A percentile compares a stretch with the other conserved stretches of the same genome.
Evolutionary conservation across 2,329 filamentous ascomycete species (phyloP).

Genomic region (Penicillium sp.): DNA sequence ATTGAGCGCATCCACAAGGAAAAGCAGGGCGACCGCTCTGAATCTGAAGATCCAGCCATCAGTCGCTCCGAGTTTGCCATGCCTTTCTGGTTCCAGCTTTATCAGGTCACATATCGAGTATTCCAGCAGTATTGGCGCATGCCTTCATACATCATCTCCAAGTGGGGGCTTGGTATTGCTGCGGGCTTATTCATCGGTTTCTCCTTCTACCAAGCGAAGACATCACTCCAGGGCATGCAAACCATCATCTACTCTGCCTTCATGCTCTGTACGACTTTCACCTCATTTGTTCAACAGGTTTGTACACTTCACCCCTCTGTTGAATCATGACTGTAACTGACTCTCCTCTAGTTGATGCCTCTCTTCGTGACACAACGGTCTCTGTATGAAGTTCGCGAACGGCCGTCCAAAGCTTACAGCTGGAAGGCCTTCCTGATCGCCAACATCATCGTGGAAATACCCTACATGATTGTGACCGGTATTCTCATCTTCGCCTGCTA

Average conservation of each 20-base stretch:
- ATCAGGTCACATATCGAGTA: slow-evolving; percentile 68
- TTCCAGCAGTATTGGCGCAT: slow-evolving; percentile 91
- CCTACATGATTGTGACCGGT: slow-evolving; percentile 76
- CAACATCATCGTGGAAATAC: slow-evolving; percentile 80
- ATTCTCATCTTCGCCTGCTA: slow-evolving; percentile 75
- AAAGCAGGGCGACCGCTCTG: slow-evolving; percentile 36
- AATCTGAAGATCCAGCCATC: slow-evolving; percentile 41
- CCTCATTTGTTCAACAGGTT: slow-evolving; percentile 38
- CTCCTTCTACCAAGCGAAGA: slow-evolving; percentile 71
- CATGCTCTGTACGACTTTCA: slow-evolving; percentile 75
- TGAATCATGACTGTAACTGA: slow-evolving; percentile 38
- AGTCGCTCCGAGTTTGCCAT: slow-evolving; percentile 75
- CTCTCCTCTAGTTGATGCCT: slow-evolving; percentile 64
- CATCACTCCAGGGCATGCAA: slow-evolving; percentile 74
- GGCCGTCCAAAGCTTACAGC: slow-evolving; percentile 79
- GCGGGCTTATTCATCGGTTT: slow-evolving; percentile 76
- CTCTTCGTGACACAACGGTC: slow-evolving; percentile 79
- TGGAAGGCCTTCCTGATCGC: slow-evolving; percentile 85
- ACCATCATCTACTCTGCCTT: slow-evolving; percentile 86
- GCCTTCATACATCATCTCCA: slow-evolving; percentile 81
- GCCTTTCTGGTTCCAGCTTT: slow-evolving; percentile 66
- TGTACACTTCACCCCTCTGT: slow-evolving; percentile 60
- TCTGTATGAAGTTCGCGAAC: slow-evolving; percentile 81
- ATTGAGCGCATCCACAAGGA: slow-evolving; percentile 58
- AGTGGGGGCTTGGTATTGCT: slow-evolving; percentile 65